Evolutionary conservation across 2,329 filamentous ascomycete genomes (phyloP).

Genomic region (Fonsecaea nubica): DNA sequence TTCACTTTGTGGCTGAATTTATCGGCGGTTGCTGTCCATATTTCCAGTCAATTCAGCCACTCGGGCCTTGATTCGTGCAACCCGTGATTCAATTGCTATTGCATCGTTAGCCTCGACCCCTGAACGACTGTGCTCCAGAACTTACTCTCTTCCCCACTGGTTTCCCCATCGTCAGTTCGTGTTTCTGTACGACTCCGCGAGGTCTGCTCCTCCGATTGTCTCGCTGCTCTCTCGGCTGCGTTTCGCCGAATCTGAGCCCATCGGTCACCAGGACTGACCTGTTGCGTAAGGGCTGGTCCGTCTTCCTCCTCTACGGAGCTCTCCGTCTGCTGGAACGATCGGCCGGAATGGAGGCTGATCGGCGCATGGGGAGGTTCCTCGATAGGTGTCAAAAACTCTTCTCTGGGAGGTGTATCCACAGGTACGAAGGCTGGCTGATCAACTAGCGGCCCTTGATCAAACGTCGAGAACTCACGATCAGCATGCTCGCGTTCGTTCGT

Average conservation of each 20-base stretch:
- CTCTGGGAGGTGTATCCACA: conserved; percentile 54
- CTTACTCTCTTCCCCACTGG: conserved; percentile 94
- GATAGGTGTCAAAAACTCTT: conserved; percentile 30
- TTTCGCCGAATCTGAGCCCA: conserved; percentile 98
- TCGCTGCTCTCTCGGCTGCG: conserved; percentile 78
- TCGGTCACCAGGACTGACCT: conserved; percentile 67
- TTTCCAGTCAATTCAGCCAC: conserved; percentile 92
- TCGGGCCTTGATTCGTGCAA: conserved; percentile 95
- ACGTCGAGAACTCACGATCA: conserved; percentile 64
- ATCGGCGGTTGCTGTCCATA: conserved; percentile 64
- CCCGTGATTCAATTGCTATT: conserved; percentile 91
- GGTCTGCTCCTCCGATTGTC: conserved; percentile 68
- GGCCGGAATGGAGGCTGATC: conserved; percentile 33
- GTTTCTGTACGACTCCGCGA: conserved; percentile 59
- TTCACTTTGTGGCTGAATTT: conserved; percentile 8
- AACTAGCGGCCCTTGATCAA: conserved; percentile 85
- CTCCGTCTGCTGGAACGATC: conserved; percentile 25
- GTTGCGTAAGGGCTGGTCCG: conserved; percentile 32
- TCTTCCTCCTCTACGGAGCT: conserved; percentile 38
- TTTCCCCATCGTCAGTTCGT: conserved; percentile 78
- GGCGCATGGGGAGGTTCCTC: conserved; percentile 38
- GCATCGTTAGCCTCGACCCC: conserved; percentile 40
- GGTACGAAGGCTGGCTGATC: conserved; percentile 87
- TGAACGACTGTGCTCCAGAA: conserved; percentile 41
- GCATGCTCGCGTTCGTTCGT: conserved; percentile 56